Conservation (phyloP, 2,329 filamentous ascomycete genomes). For the Sporothrix protearum region DNA sequence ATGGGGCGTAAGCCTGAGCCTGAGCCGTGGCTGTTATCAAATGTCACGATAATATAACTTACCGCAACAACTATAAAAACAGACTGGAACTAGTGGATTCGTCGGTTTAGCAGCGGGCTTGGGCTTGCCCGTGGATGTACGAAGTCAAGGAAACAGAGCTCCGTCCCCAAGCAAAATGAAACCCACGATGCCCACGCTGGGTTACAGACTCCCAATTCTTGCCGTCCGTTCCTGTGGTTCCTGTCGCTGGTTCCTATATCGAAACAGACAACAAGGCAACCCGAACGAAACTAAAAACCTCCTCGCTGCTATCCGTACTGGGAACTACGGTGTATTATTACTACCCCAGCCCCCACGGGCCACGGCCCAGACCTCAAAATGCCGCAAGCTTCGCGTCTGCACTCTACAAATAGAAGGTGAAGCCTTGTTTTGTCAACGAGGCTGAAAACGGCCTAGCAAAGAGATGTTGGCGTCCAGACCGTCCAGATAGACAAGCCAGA, state of each 20-base stretch:
- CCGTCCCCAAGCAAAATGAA: not conserved
- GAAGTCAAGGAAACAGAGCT: not conserved
- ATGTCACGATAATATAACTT: not conserved
- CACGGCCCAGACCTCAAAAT: constrained; percentile 15
- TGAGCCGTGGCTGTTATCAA: not conserved
- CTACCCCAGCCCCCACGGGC: too few species aligned
- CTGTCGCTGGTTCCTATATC: not conserved
- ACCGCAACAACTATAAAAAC: not conserved
- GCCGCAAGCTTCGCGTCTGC: constrained; percentile 3
- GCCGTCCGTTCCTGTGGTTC: not conserved
- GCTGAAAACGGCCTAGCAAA: constrained; percentile 13
- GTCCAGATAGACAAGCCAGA: too few species aligned
- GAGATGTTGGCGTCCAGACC: too few species aligned
- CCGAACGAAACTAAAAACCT: not conserved
- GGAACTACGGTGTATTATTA: not conserved
- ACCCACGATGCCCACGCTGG: not conserved
- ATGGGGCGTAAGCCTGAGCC: not conserved
- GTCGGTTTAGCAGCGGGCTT: too few species aligned
- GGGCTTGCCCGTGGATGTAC: not conserved
- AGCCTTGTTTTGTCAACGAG: constrained; percentile 7
- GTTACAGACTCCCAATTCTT: not conserved
- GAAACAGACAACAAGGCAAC: not conserved
- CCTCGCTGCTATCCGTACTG: too few species aligned
- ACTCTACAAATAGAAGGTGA: not conserved
- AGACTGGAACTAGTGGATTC: not conserved